Conservation (phyloP, 2,329 filamentous ascomycete species). For the Neofusicoccum cordaticola region DNA sequence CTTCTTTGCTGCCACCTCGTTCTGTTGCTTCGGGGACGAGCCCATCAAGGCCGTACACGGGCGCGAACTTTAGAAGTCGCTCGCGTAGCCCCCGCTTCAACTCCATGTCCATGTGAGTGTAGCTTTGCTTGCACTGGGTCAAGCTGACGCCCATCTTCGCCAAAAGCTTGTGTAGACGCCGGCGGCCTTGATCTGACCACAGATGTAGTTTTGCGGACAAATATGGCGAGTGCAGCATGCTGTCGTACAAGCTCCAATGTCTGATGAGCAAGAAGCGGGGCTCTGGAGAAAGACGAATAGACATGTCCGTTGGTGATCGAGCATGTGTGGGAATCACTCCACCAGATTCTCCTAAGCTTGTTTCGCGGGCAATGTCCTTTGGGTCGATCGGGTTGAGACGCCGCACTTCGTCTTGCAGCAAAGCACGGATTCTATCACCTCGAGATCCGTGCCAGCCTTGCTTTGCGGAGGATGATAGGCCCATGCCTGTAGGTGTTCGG, state of each 20-base stretch:
- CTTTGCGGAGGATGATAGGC: constrained; percentile 55
- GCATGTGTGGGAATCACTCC: constrained; percentile 90
- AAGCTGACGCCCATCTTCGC: constrained; percentile 98
- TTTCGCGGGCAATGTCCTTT: constrained; percentile 57
- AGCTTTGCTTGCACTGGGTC: constrained; percentile 90
- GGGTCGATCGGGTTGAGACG: constrained; percentile 79
- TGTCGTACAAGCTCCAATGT: constrained; percentile 97
- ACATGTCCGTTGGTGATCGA: constrained; percentile 82
- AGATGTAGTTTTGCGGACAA: constrained; percentile 88
- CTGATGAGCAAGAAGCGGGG: constrained; percentile 88
- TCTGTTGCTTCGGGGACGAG: constrained; percentile 76
- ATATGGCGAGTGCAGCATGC: constrained; percentile 96
- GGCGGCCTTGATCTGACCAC: constrained; percentile 86
- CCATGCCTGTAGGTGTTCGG: constrained; percentile 76
- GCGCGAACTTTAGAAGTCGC: constrained; percentile 86
- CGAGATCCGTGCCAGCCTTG: constrained; percentile 77
- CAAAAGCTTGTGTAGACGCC: constrained; percentile 86
- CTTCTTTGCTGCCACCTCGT: constrained; percentile 73
- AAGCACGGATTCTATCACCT: constrained; percentile 77
- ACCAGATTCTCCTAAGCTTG: constrained; percentile 62
- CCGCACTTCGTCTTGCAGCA: constrained; percentile 88
- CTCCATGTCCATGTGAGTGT: constrained; percentile 98
- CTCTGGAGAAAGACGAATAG: constrained; percentile 89
- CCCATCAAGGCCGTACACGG: constrained; percentile 89
- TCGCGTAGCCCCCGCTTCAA: constrained; percentile 83